Base-by-base conservation (phyloP, 306 rosid genomes). In the Pyrus communis region DNA sequence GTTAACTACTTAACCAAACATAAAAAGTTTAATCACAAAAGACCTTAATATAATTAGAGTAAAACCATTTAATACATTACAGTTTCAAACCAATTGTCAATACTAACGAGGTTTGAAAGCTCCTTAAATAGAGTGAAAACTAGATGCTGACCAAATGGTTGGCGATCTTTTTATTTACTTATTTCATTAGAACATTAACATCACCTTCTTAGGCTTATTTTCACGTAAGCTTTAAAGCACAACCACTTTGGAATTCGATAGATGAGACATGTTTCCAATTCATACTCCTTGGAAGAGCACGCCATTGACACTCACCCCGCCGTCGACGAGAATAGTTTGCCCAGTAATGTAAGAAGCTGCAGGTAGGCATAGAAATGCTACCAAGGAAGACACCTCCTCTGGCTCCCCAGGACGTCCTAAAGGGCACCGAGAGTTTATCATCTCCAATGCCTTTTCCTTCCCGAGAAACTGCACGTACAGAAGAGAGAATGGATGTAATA, bases 321-420 rank as follows among this genome's bases (percentile, higher is more conserved):
- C 82, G 25, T 82, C 86, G 3, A 82, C 51, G n/a, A 72, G 45
- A 0, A 85, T 73, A 3, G 71, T 74, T 42, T 85, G 88, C 5
- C 84, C 86, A 12, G 79, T 85, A 6, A 82, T 75, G 57, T 78
- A 85, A 8, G 85, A 81, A 8, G 88, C 87, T 7, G 84, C 81
- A 13, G 84, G 80, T 2, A 81, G 60, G 81, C 84, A 81, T 1
- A 81, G 51, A 60, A 81, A 81, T 17, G 78, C 78, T 63, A 81
- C 81, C 31, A 71, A 22, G 0, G 81, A 23, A 11, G 84, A 81
- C 31, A 81, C 68, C 51, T 81, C 84, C 4, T 61, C 17, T 2
- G 78, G 84, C 69, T 76, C 74, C 25, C 77, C 84, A 1, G 69
- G 13, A 17, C 84, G 80, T 15, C 80, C 77, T 19, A 81, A 25